Evolutionary conservation across 2,329 filamentous ascomycete genomes (phyloP), one percentile per base, ranked within the genome.

Genomic region (Aspergillus persii): DNA sequence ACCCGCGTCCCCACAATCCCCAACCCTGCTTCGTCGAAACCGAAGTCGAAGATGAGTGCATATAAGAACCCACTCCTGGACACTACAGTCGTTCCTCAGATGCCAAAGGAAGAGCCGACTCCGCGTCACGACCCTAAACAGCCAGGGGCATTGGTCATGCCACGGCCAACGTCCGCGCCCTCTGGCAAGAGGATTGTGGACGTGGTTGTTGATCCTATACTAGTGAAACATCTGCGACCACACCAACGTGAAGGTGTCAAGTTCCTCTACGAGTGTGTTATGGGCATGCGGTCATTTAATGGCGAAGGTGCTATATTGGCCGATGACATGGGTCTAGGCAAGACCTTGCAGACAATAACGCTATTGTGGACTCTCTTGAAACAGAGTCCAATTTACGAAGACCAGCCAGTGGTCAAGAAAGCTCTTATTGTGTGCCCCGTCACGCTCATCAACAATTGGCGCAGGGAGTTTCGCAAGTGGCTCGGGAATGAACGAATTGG

Each of bases 291-390:
- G 47, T 77, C 81, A 47, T 86, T 83, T 61, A 84, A 84, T 66
- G 88, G 88, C 1, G 83, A 88, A 72, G 88, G 88, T 27, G 88
- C 87, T 3, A 86, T 91, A 59, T 77, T 91, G 52, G 89, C 89
- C 1, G 89, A 91, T 69, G 89, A 91, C 66, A 91, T 91, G 89
- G 89, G 89, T 0, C 73, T 91, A 2, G 89, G 89, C 23, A 91
- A 91, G 74, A 90, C 89, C 0, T 70, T 91, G 36, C 88, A 91
- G 67, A 90, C 88, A 0, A 91, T 91, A 67, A 79, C 88, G 3
- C 74, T 91, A 50, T 69, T 91, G 11, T 91, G 88, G 88, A 91
- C 88, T 1, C 72, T 91, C 36, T 74, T 91, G 61, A 90, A 90
- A 71, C 88, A 91, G 68, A 90, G 88, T 67, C 87, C 88, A 0